A percentile compares a stretch with the other conserved stretches of the same genome.
Evolutionary conservation across 768 basidiomycete genomes (phyloP).

Genomic region (Pisolithus albus): DNA sequence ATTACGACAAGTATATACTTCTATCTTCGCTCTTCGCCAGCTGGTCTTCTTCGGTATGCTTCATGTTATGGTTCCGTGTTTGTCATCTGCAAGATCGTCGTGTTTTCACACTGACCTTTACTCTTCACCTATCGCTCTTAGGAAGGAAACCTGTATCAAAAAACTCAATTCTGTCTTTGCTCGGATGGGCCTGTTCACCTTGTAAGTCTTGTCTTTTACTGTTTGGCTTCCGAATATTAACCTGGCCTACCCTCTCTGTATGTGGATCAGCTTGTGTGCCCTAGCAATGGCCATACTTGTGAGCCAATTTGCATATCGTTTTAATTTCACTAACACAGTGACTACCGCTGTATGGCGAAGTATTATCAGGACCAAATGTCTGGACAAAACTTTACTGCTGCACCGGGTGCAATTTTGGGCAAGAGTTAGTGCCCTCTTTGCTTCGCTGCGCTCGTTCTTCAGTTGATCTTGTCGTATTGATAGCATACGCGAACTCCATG

Average conservation of each 20-base stretch:
- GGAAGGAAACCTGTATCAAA: too few relatives aligned
- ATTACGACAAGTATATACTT: constrained; percentile 15
- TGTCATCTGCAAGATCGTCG: not conserved
- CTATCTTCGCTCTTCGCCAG: constrained; percentile 10
- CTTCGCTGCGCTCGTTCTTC: not conserved
- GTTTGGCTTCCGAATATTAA: too few relatives aligned
- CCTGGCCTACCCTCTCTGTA: too few relatives aligned
- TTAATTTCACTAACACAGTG: not conserved
- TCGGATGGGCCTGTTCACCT: too few relatives aligned
- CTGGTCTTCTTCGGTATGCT: not conserved
- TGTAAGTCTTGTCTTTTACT: too few relatives aligned
- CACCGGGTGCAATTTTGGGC: constrained; percentile 9
- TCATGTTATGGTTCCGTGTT: not conserved
- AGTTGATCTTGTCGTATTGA: not conserved
- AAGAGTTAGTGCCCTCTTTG: constrained; percentile 6
- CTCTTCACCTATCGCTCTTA: too few relatives aligned
- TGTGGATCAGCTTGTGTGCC: constrained; percentile 6
- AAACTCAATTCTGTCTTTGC: too few relatives aligned
- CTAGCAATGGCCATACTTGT: constrained; percentile 8
- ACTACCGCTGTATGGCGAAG: constrained; percentile 2
- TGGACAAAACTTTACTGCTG: constrained; percentile 3
- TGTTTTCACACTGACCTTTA: too few relatives aligned
- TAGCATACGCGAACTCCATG: constrained; percentile 21
- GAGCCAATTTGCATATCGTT: not conserved
- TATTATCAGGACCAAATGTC: constrained; percentile 6